phyloP scores from a whole-genome alignment of 441 rosid species.

The Pelargonium citronellum region DNA sequence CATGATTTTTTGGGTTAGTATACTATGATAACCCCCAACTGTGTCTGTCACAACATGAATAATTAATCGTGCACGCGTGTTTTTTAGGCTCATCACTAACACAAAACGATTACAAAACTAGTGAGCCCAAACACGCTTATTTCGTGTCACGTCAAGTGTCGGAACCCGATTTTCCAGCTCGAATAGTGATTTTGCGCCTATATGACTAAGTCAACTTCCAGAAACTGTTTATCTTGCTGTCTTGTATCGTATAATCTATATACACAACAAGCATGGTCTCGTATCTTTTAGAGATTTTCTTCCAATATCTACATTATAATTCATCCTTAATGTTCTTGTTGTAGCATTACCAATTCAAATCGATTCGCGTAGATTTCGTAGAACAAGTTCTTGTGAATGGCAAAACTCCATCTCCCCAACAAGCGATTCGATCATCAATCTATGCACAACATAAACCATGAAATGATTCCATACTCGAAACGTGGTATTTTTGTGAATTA shows the following conservation, averaged over 20 bases:
- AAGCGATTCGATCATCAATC: conserved; percentile 39
- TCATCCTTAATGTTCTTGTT: neutral
- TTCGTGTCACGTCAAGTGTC: no score
- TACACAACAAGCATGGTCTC: neutral
- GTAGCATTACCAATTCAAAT: conserved; percentile 46
- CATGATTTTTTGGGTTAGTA: no score
- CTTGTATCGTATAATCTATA: no score
- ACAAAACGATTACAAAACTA: no score
- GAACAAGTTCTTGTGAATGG: conserved; percentile 62
- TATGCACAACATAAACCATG: conserved; percentile 63
- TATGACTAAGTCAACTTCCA: no score
- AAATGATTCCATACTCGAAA: conserved; percentile 9
- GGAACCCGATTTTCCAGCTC: no score
- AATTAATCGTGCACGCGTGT: no score
- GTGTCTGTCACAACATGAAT: no score
- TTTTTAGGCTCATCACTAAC: no score
- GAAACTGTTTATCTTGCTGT: no score
- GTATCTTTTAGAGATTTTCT: neutral
- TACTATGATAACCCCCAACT: no score
- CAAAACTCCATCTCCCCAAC: conserved; percentile 34
- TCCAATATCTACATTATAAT: neutral
- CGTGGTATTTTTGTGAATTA: conserved; percentile 12
- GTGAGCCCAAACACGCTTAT: neutral
- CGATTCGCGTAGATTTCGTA: conserved; percentile 58
- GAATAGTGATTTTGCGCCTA: no score